phyloP scores from a whole-genome alignment of 169 alveolate species.

The Cystoisospora suis region DNA sequence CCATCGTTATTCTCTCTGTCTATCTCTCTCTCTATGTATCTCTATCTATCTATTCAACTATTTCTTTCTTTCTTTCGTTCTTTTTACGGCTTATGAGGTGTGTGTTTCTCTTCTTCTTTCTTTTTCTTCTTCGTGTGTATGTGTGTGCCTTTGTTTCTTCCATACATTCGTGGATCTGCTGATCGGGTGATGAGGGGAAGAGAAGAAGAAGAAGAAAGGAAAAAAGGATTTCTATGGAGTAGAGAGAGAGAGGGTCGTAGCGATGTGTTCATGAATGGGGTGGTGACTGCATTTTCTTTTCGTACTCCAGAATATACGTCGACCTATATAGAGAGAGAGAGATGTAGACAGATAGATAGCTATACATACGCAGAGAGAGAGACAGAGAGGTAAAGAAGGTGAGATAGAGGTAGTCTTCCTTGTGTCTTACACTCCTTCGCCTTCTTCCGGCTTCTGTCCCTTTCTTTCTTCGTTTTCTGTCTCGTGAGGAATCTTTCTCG shows the following conservation, averaged over 20 bases:
- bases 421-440: neutral
- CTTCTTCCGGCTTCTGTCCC: neutral
- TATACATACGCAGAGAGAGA: too few relatives aligned
- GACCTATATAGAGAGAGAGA: neutral
- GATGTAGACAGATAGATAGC: neutral
- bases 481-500: neutral
- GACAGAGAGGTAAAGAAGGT: neutral
- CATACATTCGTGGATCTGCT: neutral
- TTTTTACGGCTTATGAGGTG: neutral
- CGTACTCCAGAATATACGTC: neutral
- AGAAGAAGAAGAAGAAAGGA: neutral
- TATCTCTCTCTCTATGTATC: too few relatives aligned
- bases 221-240: neutral
- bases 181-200: neutral
- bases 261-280: neutral
- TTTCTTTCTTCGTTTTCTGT: neutral
- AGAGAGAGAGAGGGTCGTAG: neutral
- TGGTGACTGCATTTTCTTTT: neutral
- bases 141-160: neutral
- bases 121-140: neutral
- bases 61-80: too few relatives aligned
- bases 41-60: too few relatives aligned
- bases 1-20: too few relatives aligned
- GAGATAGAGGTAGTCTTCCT: neutral
- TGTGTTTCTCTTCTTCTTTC: neutral